Evolutionary conservation across 345 rosid genomes (phyloP), one percentile per base, ranked within the genome.

Genomic region (Iberis pinnata): DNA sequence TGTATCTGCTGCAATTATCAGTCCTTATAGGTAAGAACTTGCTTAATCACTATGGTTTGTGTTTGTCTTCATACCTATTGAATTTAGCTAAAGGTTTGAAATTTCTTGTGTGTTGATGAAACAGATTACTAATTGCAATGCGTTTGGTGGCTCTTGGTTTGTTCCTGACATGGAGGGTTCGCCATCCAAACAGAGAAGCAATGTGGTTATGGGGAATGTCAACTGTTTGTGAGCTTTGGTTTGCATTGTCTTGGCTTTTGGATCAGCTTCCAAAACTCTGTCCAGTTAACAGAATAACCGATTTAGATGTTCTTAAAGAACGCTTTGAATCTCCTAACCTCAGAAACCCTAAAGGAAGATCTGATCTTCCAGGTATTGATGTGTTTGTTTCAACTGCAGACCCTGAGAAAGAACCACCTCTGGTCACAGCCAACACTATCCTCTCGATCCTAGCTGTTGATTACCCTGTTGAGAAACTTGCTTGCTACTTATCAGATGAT

Each of bases 131-230:
- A 12, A 74, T 84, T 33, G 58, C 52, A 18, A 41, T 76, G 8
- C 88, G 82, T 42, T 63, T 84, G 19, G 84, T 61, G 31, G 86
- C 94, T 33, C 86, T 84, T 33, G 82, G 78, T 8, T 26, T 79
- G 63, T 84, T 84, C 27, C 72, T 84, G 17, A 66, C 86, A 39
- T 84, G 94, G 94, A 77, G 94, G 63, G 55, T 81, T 51, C 71
- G 77, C 16, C 88, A 84, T 48, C 88, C 84, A 1, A 84, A 84
- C 58, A 64, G 70, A 13, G 84, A 81, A 12, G 86, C 94, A 38
- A 78, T 79, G 80, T 84, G 86, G 82, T 62, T 84, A 47, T 81
- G 88, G 86, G 84, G 80, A 49, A 79, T 78, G 79, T 84, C 94
- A 20, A 74, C 68, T 22, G 71, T 73, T 14, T 84, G 94, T 65